Evolutionary conservation across 371 early-diverging fungal species (phyloP).

Genomic region (Mortierella polycephala): DNA sequence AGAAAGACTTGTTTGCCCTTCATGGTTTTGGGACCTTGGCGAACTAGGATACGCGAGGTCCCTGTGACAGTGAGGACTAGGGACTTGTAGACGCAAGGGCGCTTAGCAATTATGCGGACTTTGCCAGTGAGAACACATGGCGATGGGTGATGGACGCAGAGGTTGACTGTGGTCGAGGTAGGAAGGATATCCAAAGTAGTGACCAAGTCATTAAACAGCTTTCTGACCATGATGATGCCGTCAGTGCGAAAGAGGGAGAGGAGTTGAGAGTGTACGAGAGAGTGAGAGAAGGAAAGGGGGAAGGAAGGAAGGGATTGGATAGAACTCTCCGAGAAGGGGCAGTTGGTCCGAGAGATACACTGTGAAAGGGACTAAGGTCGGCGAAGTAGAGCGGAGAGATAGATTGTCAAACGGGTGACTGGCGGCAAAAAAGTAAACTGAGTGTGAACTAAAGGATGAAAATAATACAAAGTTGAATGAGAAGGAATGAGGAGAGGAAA

Average conservation of each 20-base stretch:
- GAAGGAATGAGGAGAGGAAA: too few relatives aligned
- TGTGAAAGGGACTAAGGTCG: too few relatives aligned
- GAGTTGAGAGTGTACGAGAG: not conserved
- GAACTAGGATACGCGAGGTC: conserved; percentile 15
- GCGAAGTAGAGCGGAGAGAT: too few relatives aligned
- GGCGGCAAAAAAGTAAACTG: too few relatives aligned
- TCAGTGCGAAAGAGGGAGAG: conserved; percentile 3
- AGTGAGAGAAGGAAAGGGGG: not conserved
- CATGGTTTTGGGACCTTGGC: conserved; percentile 27
- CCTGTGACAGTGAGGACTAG: conserved; percentile 34
- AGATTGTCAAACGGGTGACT: too few relatives aligned
- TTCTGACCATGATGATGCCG: conserved; percentile 16
- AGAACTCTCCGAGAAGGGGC: too few relatives aligned
- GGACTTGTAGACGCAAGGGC: conserved; percentile 41
- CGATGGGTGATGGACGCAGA: conserved; percentile 33
- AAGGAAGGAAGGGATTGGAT: not conserved
- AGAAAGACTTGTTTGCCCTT: conserved; percentile 34
- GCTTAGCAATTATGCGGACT: conserved; percentile 41
- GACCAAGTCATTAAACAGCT: conserved; percentile 39
- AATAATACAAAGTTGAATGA: too few relatives aligned
- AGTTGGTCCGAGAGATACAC: too few relatives aligned
- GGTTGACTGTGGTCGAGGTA: conserved; percentile 16
- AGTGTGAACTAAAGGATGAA: too few relatives aligned
- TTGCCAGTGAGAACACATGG: conserved; percentile 33
- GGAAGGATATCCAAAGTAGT: conserved; percentile 44